These are phyloP conservation scores for Lasiosphaeria hispida DNA, from an alignment of 495 filamentous ascomycete species.

Conservation along the genomic window DNA sequence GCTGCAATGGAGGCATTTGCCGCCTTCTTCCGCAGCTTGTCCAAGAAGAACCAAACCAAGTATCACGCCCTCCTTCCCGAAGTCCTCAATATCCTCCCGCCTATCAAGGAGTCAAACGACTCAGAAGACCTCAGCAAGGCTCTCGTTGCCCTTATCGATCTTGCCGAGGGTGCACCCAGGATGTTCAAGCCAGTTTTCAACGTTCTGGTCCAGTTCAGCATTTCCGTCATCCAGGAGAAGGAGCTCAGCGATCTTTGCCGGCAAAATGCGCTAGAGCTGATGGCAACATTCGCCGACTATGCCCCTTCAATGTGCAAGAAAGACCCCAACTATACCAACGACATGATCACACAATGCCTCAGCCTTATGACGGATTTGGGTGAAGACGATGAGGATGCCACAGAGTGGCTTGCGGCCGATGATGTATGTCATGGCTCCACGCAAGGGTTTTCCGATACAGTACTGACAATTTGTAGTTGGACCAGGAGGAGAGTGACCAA, in stretches of 20 bases:
- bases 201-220: constrained; percentile 85
- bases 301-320: constrained; percentile 91
- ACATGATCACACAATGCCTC: constrained; percentile 98
- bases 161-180: constrained; percentile 84
- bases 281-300: constrained; percentile 98
- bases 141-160: constrained; percentile 84
- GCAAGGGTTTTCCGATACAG: background rate
- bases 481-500: constrained; percentile 91
- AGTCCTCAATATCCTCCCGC: constrained; percentile 87
- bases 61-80: constrained; percentile 84
- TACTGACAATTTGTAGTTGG: constrained; percentile 54
- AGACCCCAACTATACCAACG: constrained; percentile 79
- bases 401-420: constrained; percentile 89
- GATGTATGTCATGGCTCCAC: constrained; percentile 59
- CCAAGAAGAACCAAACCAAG: constrained; percentile 80
- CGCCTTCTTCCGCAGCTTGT: constrained; percentile 86
- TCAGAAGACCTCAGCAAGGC: constrained; percentile 87
- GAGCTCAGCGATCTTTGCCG: constrained; percentile 84
- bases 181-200: constrained; percentile 96
- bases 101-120: constrained; percentile 84
- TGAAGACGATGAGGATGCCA: constrained; percentile 88
- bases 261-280: constrained; percentile 93
- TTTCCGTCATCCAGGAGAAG: constrained; percentile 92
- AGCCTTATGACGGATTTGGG: constrained; percentile 99
- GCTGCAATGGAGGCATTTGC: constrained; percentile 96